Base-by-base conservation (phyloP, 805 yeast species). In the Phaffomyces antillensis region DNA sequence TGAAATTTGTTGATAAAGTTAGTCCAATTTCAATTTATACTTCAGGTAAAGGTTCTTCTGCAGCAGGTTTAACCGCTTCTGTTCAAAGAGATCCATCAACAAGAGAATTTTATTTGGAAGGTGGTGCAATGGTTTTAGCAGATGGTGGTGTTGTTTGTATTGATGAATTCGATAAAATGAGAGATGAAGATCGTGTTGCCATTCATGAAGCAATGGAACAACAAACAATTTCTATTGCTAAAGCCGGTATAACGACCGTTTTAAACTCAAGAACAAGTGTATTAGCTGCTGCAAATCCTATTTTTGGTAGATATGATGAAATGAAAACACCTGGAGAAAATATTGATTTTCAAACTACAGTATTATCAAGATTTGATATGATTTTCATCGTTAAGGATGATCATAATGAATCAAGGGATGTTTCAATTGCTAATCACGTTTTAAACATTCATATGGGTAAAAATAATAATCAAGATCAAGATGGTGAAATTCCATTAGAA, bases 201-300 rank as follows among this genome's bases (percentile, higher is more conserved):
- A 93, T 93, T 54, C 99, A 93, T 66, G 99, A 93, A 72, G 99
- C 99, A 12, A 93, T 93, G 99, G 99, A 93, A 70, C 99, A 93
- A 66, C 99, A 93, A 67, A 93, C 99, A 0, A 93, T 93, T 48
- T 91, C 98, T 13, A 90, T 93, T 63, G 99, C 99, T 30, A 93
- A 93, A 64, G 99, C 99, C 10, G 99, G 99, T 64, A 93, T 93
- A 55, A 93, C 98, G 3, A 93, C 99, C 0, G 90, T 93, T 45
- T 74, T 93, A 55, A 93, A 93, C 65, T 93, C 99, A 4, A 77
- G 99, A 67, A 93, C 99, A 0, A 83, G 96, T 32, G 99, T 93
- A 5, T 71, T 93, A 39, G 99, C 99, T 0, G 99, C 99, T 23
- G 99, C 99, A 8, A 93, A 93, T 66, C 99, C 99, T 4, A 80